Evolutionary conservation across 495 filamentous ascomycete species (phyloP), one percentile per base, ranked within the genome.

Genomic region (Penicillium simplicissimum): DNA sequence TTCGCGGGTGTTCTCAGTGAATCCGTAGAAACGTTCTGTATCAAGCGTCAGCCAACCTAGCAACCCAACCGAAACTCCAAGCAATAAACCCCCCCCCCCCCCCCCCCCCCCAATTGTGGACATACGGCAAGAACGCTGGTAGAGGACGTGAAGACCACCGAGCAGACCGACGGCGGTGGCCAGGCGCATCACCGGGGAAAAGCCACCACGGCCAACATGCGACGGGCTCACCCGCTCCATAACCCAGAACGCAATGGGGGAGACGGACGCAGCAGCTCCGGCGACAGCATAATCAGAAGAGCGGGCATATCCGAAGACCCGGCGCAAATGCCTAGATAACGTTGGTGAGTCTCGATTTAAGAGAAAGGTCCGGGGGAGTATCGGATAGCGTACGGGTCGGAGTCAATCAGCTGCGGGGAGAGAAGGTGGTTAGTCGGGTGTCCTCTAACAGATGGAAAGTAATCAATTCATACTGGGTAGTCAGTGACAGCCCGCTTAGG

Each of bases 1-100:
- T 71, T 98, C 95, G 58, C 96, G 87, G 45, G 85, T 76, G 78
- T 98, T 98, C 73, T 98, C 95, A 35, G 84, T 85, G 79, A 91
- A 90, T 63, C 95, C 95, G 82, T 97, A 97, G 81, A 98, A 97
- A 51, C 95, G 91, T 68, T 74, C 75, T 78, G 64, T 48, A 49
- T 33, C 14, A 10, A 43, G n/a, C 55, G 58, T 77, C 15, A 70
- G 74, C 38, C 4, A 40, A 38, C 45, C 54, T 13, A 70, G 74
- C 38, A 1, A 40, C 38, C 45, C 56, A 23, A 45, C 43, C 52
- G 21, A 19, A 14, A 19, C 28, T 5, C 49, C 19, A 19, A n/a
- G 28, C 28, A 28, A 6, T 25, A 11, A 19, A 19, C 28, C n/a
- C n/a, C n/a, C n/a, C n/a, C n/a, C n/a, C n/a, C n/a, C n/a, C n/a